phyloP scores from a whole-genome alignment of 2,329 filamentous ascomycete species.

The Colletotrichum sp. region DNA sequence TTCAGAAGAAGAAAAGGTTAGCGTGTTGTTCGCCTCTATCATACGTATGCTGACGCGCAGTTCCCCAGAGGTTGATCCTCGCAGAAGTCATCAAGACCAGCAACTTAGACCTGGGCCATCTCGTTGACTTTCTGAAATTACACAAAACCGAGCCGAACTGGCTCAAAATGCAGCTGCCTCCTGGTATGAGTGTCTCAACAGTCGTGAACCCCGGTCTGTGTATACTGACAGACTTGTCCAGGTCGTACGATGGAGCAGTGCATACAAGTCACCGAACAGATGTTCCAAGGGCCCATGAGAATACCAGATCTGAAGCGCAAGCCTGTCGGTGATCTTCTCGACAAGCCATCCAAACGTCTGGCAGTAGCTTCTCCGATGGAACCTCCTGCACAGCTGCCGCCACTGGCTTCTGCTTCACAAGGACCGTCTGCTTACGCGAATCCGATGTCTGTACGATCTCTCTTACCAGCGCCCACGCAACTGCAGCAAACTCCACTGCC shows the following conservation, averaged over 20 bases:
- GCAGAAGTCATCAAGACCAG: slow-evolving; percentile 64
- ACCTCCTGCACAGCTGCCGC: slow-evolving; percentile 2
- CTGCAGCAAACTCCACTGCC: slow-evolving; percentile 15
- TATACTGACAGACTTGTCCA: slow-evolving; percentile 25
- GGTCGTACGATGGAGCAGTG: slow-evolving; percentile 55
- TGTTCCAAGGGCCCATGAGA: slow-evolving; percentile 38
- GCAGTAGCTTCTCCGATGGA: slow-evolving; percentile 18
- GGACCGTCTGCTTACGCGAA: not conserved
- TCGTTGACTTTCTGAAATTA: slow-evolving; percentile 52
- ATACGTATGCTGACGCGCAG: not conserved
- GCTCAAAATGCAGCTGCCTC: slow-evolving; percentile 53
- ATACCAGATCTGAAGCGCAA: slow-evolving; percentile 38
- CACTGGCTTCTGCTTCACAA: slow-evolving; percentile 1
- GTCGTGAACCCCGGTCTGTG: not conserved
- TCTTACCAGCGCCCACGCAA: slow-evolving; percentile 4
- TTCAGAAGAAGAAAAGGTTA: slow-evolving; percentile 58
- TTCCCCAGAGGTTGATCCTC: slow-evolving; percentile 58
- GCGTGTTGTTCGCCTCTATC: slow-evolving; percentile 18
- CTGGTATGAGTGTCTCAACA: slow-evolving; percentile 40
- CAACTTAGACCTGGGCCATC: slow-evolving; percentile 47
- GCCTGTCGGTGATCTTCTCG: slow-evolving; percentile 36
- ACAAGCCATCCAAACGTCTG: slow-evolving; percentile 36
- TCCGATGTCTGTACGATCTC: not conserved
- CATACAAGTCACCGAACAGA: slow-evolving; percentile 41
- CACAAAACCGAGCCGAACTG: slow-evolving; percentile 44